phyloP scores from a whole-genome alignment of 768 basidiomycete species.

The Agaricus subrufescens region DNA sequence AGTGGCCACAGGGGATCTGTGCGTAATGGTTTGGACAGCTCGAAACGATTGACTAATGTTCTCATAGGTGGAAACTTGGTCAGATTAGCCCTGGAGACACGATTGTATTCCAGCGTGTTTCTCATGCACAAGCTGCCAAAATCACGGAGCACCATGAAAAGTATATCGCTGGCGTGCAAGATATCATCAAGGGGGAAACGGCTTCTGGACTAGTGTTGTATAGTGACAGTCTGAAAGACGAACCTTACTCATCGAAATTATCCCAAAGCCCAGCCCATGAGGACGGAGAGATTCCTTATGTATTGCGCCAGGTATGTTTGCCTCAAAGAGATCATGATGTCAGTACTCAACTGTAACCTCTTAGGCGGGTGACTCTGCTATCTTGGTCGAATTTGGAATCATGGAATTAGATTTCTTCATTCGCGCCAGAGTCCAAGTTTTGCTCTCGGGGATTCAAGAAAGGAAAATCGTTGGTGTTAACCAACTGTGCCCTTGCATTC shows the following conservation, averaged over 20 bases:
- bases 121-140: constrained; percentile 33
- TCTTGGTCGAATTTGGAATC: constrained; percentile 59
- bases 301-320: constrained; percentile 49
- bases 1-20: constrained; percentile 47
- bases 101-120: constrained; percentile 47
- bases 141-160: constrained; percentile 17
- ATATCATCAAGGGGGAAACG: not conserved
- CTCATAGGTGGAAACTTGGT: constrained; percentile 59
- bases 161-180: constrained; percentile 26
- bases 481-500: constrained; percentile 47
- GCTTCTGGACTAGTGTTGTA: not conserved
- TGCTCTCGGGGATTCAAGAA: constrained; percentile 35
- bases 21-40: constrained; percentile 12
- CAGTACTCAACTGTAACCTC: not conserved
- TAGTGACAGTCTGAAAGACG: not conserved
- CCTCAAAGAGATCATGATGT: not conserved
- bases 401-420: constrained; percentile 48
- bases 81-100: constrained; percentile 56
- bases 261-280: not conserved
- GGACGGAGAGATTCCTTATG: constrained; percentile 21
- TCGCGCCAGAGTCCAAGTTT: constrained; percentile 55
- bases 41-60: not conserved
- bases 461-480: constrained; percentile 30
- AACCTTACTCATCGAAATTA: not conserved
- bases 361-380: constrained; percentile 59